Evolutionary conservation across 129 eudicot genomes (phyloP), one percentile per base, ranked within the genome.

Genomic region (Lactuca saligna): DNA sequence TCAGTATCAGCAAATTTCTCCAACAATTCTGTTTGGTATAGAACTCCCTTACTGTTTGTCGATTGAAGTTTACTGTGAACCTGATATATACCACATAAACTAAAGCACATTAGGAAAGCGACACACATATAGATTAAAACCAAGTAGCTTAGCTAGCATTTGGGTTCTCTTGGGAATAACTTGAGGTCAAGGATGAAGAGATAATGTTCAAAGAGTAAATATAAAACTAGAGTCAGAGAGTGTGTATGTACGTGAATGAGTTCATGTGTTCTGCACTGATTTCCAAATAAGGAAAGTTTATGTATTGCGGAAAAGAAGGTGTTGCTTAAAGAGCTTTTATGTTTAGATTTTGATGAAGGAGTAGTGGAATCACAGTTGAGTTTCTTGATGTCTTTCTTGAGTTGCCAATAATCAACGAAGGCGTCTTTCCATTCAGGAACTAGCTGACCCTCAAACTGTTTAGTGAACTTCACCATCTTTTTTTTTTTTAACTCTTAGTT

Each of bases 401-500:
- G 87, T 69, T 87, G 83, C 79, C 83, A 76, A 63, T 90, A 90
- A 81, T 90, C 95, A 9, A 90, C 95, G 42, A 90, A 90, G 66
- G 97, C 97, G 2, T 90, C 97, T 79, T 87, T 90, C 97, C 97
- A 90, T 81, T 90, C 97, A 0, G 97, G 97, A 60, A 90, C 87
- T n/a, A 90, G 80, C 64, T 90, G 95, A 29, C 85, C 89, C 80
- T 90, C 97, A 74, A 84, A 90, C 57, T 90, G 95, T 76, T 90
- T 90, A 11, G 95, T 86, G 77, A 90, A 90, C 73, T 90, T 90
- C 78, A 90, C 91, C 97, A 90, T 90, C 59, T 66, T 70, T 34
- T 44, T 3, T 3, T 11, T 61, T 67, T 42, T 56, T n/a, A 29
- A 17, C 53, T 17, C 31, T n/a, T 11, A 66, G 38, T 65, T 37